A percentile compares a stretch with the other conserved stretches of the same genome.
These are phyloP conservation scores for Aspergillus asperescens DNA, from an alignment of 495 filamentous ascomycete species.

Conservation along the genomic window DNA sequence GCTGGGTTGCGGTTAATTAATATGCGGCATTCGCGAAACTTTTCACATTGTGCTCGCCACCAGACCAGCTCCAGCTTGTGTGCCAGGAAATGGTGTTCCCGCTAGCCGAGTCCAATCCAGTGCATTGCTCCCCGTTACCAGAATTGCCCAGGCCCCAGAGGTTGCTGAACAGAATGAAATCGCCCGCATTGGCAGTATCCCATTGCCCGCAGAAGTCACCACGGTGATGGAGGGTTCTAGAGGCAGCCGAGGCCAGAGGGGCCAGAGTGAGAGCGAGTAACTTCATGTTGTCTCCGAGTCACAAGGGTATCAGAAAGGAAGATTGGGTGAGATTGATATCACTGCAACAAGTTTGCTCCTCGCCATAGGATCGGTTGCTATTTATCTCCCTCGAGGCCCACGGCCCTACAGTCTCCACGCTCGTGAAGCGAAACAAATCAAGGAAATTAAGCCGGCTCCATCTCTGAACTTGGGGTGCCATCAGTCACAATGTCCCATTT, in stretches of 20 bases:
- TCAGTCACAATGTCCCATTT: background rate
- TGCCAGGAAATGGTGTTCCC: constrained; percentile 49
- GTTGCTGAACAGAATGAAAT: constrained; percentile 52
- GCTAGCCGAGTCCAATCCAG: constrained; percentile 43
- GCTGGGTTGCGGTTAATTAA: constrained; percentile 36
- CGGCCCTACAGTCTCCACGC: background rate
- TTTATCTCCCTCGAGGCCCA: constrained; percentile 6
- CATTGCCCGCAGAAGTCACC: constrained; percentile 49
- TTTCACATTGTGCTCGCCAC: constrained; percentile 50
- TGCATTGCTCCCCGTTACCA: constrained; percentile 53
- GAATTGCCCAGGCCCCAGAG: constrained; percentile 45
- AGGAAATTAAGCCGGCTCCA: background rate
- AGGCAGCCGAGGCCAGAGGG: constrained; percentile 30
- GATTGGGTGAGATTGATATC: background rate
- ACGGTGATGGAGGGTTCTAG: constrained; percentile 34
- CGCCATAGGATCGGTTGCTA: background rate
- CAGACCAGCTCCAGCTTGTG: constrained; percentile 54
- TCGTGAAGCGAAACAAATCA: constrained; percentile 7
- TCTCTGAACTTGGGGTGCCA: background rate
- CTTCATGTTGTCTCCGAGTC: constrained; percentile 30
- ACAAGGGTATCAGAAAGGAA: background rate
- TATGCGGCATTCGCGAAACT: constrained; percentile 53
- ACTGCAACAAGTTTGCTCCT: background rate
- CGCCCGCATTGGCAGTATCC: constrained; percentile 37
- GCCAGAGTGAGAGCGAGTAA: constrained; percentile 30